Percentiles rank a stretch among this genome's conserved stretches.
These are phyloP conservation scores for Colletotrichum australisinense DNA, from an alignment of 2,329 filamentous ascomycete genomes.

Conservation along the genomic window DNA sequence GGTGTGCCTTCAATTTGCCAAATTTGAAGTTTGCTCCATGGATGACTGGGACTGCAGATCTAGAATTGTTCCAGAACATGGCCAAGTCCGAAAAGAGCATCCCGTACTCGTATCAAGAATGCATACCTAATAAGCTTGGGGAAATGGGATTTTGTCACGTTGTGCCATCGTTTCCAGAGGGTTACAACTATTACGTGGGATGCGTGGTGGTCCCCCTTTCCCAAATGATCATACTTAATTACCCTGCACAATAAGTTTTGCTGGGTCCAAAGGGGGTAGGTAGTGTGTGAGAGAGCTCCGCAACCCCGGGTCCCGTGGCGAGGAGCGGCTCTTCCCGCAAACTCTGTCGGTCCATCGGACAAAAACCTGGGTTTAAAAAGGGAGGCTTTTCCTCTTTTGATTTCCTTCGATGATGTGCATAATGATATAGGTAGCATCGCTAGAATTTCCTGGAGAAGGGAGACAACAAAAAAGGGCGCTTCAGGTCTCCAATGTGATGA, in stretches of 20 bases:
- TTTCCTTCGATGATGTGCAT: neutral
- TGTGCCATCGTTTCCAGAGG: neutral
- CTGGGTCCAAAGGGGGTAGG: no score
- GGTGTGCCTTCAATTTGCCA: neutral
- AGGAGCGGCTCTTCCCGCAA: neutral
- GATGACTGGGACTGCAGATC: neutral
- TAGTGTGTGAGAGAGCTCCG: neutral
- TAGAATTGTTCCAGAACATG: slow-evolving; percentile 4
- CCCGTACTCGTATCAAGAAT: neutral
- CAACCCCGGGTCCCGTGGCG: neutral
- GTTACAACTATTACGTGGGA: neutral
- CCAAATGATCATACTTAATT: neutral
- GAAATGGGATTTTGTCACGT: neutral
- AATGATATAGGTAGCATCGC: neutral
- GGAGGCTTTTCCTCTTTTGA: neutral
- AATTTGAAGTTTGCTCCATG: neutral
- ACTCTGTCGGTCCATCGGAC: neutral
- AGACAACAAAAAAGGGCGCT: neutral
- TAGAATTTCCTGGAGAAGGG: neutral
- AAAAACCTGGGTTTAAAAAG: no score
- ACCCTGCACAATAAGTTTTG: neutral
- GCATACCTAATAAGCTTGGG: neutral
- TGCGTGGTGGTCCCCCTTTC: neutral
- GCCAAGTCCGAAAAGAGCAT: neutral
- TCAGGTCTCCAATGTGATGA: neutral